Base-by-base conservation (phyloP, 495 filamentous ascomycete species). In the Penicillium subrubescens region DNA sequence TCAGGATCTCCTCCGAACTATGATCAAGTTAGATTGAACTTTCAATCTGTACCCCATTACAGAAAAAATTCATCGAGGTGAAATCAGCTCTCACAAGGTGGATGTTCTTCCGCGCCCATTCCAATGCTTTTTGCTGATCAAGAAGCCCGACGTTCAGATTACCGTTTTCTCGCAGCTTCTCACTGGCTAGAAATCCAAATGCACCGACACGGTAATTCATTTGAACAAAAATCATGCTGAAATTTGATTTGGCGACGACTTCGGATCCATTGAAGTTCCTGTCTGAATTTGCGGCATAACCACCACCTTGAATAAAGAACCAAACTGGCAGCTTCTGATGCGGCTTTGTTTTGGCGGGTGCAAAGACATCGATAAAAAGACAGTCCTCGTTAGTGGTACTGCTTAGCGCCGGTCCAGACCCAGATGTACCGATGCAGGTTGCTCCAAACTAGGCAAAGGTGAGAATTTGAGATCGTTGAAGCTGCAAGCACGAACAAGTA, bases 141-240 rank as follows among this genome's bases (percentile, higher is more conserved):
- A 85, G 75, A 37, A 92, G 67, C 0, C 89, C 90, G 19, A 59
- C 71, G 60, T 83, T 87, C 10, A 88, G 69, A 64, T 83, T 80
- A 10, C 83, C 83, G 57, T 82, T 70, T 21, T 67, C 67, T 55
- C 75, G 71, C 21, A 91, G 73, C 27, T 84, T 73, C 23, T 85
- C 76, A 57, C 86, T 84, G 0, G 89, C 87, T 0, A 92, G 79
- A 63, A 90, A 91, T 0, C 90, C 90, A 66, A 84, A 87, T 0
- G 87, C 73, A 0, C 89, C 88, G 10, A 91, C 86, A 2, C 90
- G 85, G 66, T 91, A 91, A 66, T 91, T 91, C 76, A 92, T 85
- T 65, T 85, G 86, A 12, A 92, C 85, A 50, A 89, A 75, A 8
- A 92, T 77, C 59, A 91, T 81, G 12, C 59, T 53, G 39, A 52